Base-by-base conservation (phyloP, 495 filamentous ascomycete genomes). In the Jackrogersella minutella region DNA sequence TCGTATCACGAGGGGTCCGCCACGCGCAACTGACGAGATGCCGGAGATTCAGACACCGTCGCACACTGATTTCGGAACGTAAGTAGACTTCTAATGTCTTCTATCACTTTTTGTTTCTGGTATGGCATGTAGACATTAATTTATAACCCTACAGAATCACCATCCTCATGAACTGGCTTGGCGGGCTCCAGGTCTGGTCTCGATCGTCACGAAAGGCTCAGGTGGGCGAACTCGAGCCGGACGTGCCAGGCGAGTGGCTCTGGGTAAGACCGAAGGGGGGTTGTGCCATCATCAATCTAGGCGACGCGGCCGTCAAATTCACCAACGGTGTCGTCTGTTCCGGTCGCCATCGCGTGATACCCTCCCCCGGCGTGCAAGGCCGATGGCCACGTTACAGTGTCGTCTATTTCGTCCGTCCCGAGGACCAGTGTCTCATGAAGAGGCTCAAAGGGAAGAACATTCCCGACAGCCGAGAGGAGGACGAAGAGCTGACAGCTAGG, bases 261-360 rank as follows among this genome's bases (percentile, higher is more conserved):
- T 89, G 85, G 71, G 86, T 91, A 11, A 75, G 79, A 28, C 87
- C 88, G 0, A 66, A 87, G 11, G 79, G 77, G 3, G 84, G 86
- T 0, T 82, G 85, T 50, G 81, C 80, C 7, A 84, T 91, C 30
- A 76, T 90, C 49, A 90, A 91, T 54, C 78, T 91, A 0, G 88
- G 87, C 0, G 88, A 91, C 56, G 84, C 86, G 7, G 81, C 88
- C 76, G 83, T 85, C 7, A 87, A 84, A 39, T 89, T 90, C 66
- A 86, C 85, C 6, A 83, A 82, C 50, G 85, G 86, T 5, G 61
- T 85, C n/a, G 69, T 90, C 37, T 80, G 87, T 17, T 83, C 81
- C 0, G 88, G 87, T 65, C 84, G 89, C 9, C 88, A 90, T 71
- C 80, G 88, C 3, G 87, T 90, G 14, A 82, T 86, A 3, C 77